Evolutionary conservation across 1,139 yeast genomes (phyloP).

Genomic region (Candida sp.): DNA sequence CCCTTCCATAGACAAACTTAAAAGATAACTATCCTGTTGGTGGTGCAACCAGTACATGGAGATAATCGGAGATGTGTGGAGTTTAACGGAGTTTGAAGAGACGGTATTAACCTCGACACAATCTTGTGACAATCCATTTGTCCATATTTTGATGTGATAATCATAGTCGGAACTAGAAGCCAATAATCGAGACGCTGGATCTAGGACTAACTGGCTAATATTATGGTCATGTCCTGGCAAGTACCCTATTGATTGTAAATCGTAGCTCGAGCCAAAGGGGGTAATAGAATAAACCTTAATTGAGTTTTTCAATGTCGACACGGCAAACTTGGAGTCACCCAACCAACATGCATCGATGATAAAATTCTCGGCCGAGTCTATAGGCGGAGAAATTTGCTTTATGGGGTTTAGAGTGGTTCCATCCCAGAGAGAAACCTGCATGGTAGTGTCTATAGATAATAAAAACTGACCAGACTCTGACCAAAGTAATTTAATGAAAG

Average conservation of each 20-base stretch:
- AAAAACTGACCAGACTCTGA: constrained; percentile 32
- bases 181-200: constrained; percentile 47
- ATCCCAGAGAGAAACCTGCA: constrained; percentile 37
- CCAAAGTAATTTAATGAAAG: constrained; percentile 29
- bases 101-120: constrained; percentile 18
- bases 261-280: constrained; percentile 13
- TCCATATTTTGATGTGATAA: constrained; percentile 69
- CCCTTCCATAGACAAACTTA: constrained; percentile 64
- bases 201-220: constrained; percentile 58
- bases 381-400: constrained; percentile 19
- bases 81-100: constrained; percentile 10
- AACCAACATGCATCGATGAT: constrained; percentile 63
- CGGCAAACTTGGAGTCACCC: constrained; percentile 64
- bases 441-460: constrained; percentile 29
- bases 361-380: constrained; percentile 8
- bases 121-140: constrained; percentile 52
- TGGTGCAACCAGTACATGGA: constrained; percentile 49
- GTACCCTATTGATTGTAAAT: constrained; percentile 52
- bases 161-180: constrained; percentile 76
- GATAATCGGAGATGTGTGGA: constrained; percentile 56
- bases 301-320: constrained; percentile 56
- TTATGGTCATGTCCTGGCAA: constrained; percentile 68
- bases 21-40: constrained; percentile 17
- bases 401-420: constrained; percentile 30
- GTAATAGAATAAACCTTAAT: constrained; percentile 57